Base-by-base conservation (phyloP, 768 basidiomycete genomes). In the Trametes maxima region DNA sequence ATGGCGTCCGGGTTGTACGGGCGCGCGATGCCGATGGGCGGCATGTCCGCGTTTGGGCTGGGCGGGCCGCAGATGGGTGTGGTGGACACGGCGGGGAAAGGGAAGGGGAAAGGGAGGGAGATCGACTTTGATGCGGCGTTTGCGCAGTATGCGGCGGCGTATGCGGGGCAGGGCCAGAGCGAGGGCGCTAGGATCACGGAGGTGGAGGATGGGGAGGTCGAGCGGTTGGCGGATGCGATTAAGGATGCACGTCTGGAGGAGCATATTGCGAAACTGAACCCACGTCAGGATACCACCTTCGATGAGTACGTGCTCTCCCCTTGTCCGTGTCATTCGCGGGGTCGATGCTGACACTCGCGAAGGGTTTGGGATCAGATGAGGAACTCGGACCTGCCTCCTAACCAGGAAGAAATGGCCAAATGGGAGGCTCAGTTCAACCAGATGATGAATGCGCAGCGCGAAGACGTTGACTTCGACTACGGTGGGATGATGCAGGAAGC, bases 41-140 rank as follows among this genome's bases (percentile, higher is more conserved):
- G 65, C 28, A 68, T 72, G 65, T 52, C 67, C 16, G 36, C 46
- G 24, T 40, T 64, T 47, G 57, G 42, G 24, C 40, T 68, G 62
- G 62, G 46, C n/a, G 64, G 48, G 65, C 65, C 55, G 59, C 65
- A 59, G 56, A 68, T 64, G 59, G 13, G n/a, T 45, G 8, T 51
- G 54, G 76, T 69, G 14, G 16, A 12, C 25, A n/a, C 4, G 5
- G 85, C 87, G 67, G 90, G 86, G 14, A 98, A 96, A 71, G 92
- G 89, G 1, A 98, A 96, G 71, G 92, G 89, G 1, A 95, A 93
- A 70, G 84, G 79, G 17, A 80, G 83, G 57, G 89, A 92, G 54
- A 84, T 82, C 4, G 92, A 92, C 72, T 92, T 93, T 59, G 92
- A 94, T 65, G 88, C 88, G n/a, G 92, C 91, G 11, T 93, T 94